These are phyloP conservation scores for Zhuliangozyma parablackwelliae DNA, from an alignment of 1,139 yeast genomes.

Conservation along the genomic window DNA sequence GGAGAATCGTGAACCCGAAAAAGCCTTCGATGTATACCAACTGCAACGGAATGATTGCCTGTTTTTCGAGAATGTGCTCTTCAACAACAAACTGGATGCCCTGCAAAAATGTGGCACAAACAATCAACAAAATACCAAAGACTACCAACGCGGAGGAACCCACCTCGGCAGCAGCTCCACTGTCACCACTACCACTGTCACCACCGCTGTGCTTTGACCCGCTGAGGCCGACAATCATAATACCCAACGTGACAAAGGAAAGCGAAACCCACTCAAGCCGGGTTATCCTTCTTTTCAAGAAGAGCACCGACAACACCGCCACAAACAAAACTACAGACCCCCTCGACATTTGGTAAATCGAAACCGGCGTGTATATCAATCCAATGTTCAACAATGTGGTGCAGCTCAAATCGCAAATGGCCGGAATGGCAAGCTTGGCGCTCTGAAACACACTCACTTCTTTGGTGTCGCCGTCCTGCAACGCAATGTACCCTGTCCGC, in stretches of 20 bases:
- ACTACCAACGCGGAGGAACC: constrained; percentile 22
- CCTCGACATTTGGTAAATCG: constrained; percentile 80
- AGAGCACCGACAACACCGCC: constrained; percentile 64
- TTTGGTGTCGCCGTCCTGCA: constrained; percentile 10
- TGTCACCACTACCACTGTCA: constrained; percentile 2
- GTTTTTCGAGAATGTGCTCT: constrained; percentile 57
- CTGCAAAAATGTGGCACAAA: constrained; percentile 61
- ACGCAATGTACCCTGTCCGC: constrained; percentile 15
- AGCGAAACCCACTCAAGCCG: constrained; percentile 69
- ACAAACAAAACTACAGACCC: constrained; percentile 77
- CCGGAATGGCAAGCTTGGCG: constrained; percentile 50
- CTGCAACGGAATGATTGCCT: constrained; percentile 56
- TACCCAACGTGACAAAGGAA: constrained; percentile 58
- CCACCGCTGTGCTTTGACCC: constrained; percentile 36
- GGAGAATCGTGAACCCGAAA: constrained; percentile 53
- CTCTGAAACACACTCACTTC: constrained; percentile 20
- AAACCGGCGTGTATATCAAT: constrained; percentile 71
- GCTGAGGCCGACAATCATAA: constrained; percentile 69
- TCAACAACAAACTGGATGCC: constrained; percentile 79
- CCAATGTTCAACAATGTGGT: constrained; percentile 80
- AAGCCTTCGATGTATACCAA: constrained; percentile 75
- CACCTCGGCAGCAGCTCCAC: constrained; percentile 8
- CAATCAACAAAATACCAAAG: constrained; percentile 56
- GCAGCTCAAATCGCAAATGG: constrained; percentile 66
- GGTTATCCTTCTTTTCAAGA: constrained; percentile 53